A percentile compares a stretch with the other conserved stretches of the same genome.
These are phyloP conservation scores for Zymoseptoria brevis DNA, from an alignment of 2,329 filamentous ascomycete species.

Conservation along the genomic window DNA sequence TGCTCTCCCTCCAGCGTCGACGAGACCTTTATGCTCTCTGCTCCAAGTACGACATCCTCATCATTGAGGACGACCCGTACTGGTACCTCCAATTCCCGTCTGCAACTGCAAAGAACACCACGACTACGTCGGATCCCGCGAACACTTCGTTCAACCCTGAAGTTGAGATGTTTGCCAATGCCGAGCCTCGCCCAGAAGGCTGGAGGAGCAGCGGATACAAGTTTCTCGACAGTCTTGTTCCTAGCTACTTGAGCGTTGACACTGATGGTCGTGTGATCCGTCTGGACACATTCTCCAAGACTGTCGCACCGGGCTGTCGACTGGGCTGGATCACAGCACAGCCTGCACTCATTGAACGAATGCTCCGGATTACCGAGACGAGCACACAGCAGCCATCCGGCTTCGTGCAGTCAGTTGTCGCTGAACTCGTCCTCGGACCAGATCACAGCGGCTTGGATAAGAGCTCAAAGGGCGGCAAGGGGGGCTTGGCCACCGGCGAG, in stretches of 20 bases:
- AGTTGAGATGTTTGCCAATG: constrained; percentile 32
- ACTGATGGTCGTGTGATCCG: constrained; percentile 79
- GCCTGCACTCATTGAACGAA: constrained; percentile 65
- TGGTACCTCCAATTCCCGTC: constrained; percentile 90
- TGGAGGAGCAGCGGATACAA: constrained; percentile 57
- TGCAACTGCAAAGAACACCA: constrained; percentile 40
- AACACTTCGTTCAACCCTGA: constrained; percentile 26
- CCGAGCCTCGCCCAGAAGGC: constrained; percentile 42
- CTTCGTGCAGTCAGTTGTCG: constrained; percentile 78
- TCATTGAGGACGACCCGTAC: constrained; percentile 91
- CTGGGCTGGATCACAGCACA: constrained; percentile 87
- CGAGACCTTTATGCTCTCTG: constrained; percentile 74
- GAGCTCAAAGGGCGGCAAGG: constrained; percentile 29
- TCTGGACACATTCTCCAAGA: constrained; percentile 91
- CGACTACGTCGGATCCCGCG: constrained; percentile 19
- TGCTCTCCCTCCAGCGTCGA: constrained; percentile 63
- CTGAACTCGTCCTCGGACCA: constrained; percentile 67
- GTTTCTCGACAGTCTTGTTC: constrained; percentile 76
- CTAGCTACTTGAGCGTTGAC: constrained; percentile 75
- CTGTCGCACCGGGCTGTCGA: constrained; percentile 79
- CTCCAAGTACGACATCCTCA: constrained; percentile 78
- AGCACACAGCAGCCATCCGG: constrained; percentile 79
- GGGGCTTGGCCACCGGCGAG: constrained; percentile 44
- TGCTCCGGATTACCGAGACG: constrained; percentile 66
- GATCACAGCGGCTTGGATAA: constrained; percentile 46